Percentiles rank a stretch among this genome's conserved stretches.
These are phyloP conservation scores for Stagonosporopsis vannaccii DNA, from an alignment of 2,329 filamentous ascomycete genomes.

Conservation along the genomic window DNA sequence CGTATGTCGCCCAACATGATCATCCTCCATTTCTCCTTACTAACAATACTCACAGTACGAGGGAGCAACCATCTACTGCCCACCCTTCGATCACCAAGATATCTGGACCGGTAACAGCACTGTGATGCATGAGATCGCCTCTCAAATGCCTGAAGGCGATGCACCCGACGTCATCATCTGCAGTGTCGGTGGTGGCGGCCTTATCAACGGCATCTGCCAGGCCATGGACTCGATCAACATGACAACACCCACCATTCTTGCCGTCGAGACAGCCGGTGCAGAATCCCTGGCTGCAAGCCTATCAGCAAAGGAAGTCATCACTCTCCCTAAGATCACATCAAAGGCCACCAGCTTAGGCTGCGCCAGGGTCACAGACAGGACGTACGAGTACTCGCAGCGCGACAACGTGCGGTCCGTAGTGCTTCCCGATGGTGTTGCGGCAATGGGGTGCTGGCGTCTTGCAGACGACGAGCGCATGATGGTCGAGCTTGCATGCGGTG, in stretches of 20 bases:
- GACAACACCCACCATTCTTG: constrained; percentile 62
- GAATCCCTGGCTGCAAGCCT: constrained; percentile 73
- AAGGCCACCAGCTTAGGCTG: constrained; percentile 78
- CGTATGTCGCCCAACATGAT: constrained; percentile 24
- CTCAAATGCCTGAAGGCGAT: constrained; percentile 51
- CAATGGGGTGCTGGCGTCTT: constrained; percentile 76
- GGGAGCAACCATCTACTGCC: constrained; percentile 64
- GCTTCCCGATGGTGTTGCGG: constrained; percentile 78
- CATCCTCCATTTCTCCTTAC: not conserved
- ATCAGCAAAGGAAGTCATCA: constrained; percentile 63
- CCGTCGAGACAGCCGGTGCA: constrained; percentile 78
- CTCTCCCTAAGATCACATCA: constrained; percentile 74
- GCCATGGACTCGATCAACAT: constrained; percentile 63
- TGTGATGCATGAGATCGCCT: constrained; percentile 61
- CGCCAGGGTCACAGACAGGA: constrained; percentile 70
- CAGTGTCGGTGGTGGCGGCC: constrained; percentile 80
- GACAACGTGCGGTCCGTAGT: constrained; percentile 67
- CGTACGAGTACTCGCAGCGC: constrained; percentile 69
- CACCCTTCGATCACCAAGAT: constrained; percentile 72
- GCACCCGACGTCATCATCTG: constrained; percentile 75
- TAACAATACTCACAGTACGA: constrained; percentile 38
- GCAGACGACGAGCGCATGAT: constrained; percentile 82
- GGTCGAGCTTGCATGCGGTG: constrained; percentile 86
- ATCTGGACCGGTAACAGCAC: constrained; percentile 72
- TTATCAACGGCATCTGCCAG: constrained; percentile 78